Conservation (phyloP, 495 filamentous ascomycete species). For the Sporormia fimetaria region DNA sequence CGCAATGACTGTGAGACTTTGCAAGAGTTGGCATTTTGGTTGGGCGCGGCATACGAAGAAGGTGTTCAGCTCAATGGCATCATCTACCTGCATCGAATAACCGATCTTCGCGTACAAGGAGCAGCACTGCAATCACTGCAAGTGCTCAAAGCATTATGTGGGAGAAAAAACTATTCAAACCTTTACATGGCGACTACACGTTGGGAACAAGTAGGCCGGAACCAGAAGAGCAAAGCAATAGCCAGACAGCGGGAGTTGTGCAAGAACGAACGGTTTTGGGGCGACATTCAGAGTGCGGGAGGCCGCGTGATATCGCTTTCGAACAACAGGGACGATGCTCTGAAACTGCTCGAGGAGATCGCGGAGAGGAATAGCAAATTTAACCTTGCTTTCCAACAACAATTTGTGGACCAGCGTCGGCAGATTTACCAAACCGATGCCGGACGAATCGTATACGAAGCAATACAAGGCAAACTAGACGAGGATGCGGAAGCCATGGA, state of each 20-base stretch:
- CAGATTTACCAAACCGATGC: conserved; percentile 5
- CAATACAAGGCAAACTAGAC: too few relatives aligned
- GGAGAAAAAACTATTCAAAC: conserved; percentile 2
- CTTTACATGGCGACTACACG: conserved; percentile 7
- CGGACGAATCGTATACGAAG: conserved; percentile 2
- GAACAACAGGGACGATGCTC: neutral
- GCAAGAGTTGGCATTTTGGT: conserved; percentile 6
- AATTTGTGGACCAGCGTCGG: neutral
- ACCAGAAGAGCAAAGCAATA: conserved; percentile 1
- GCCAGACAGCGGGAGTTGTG: conserved; percentile 29
- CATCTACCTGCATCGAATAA: conserved; percentile 18
- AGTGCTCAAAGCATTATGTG: conserved; percentile 10
- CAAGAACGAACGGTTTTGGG: conserved; percentile 32
- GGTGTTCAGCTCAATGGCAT: conserved; percentile 8
- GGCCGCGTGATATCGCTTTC: neutral
- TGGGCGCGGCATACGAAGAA: conserved; percentile 1
- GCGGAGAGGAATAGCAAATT: neutral
- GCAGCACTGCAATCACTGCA: neutral
- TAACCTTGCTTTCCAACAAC: conserved; percentile 1
- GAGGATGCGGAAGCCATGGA: too few relatives aligned
- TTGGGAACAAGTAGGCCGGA: conserved; percentile 8
- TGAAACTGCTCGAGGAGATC: conserved; percentile 7
- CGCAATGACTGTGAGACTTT: conserved; percentile 7
- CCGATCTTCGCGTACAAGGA: conserved; percentile 2
- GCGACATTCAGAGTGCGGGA: conserved; percentile 5